phyloP scores from a whole-genome alignment of 2,329 filamentous ascomycete genomes.

The Sarocladium oryzae region DNA sequence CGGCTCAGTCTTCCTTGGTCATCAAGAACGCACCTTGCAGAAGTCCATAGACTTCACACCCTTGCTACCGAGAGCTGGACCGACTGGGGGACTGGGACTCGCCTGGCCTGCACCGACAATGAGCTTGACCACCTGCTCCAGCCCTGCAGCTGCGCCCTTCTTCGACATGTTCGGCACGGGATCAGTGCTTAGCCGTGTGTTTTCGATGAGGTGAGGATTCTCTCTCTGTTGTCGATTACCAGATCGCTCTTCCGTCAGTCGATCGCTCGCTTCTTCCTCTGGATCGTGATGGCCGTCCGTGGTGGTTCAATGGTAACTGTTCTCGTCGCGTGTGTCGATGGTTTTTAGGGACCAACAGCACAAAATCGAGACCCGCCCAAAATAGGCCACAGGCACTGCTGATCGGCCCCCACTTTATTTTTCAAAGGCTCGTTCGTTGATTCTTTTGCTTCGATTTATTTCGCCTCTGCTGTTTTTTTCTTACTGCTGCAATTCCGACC shows the following conservation, averaged over 20 bases:
- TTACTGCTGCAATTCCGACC: too few species aligned
- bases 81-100: slow-evolving; percentile 89
- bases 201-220: too few species aligned
- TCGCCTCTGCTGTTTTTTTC: slow-evolving; percentile 5
- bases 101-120: slow-evolving; percentile 96
- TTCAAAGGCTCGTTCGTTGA: not conserved
- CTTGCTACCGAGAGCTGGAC: slow-evolving; percentile 92
- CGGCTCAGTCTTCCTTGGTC: not conserved
- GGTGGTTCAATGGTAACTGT: not conserved
- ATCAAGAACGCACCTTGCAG: slow-evolving; percentile 68
- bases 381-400: too few species aligned
- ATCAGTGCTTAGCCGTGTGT: not conserved
- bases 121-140: slow-evolving; percentile 84
- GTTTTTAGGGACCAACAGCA: not conserved
- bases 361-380: slow-evolving; percentile 8
- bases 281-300: not conserved
- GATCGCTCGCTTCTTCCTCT: not conserved
- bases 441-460: too few species aligned
- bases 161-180: slow-evolving; percentile 45
- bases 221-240: too few species aligned
- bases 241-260: too few species aligned
- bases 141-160: slow-evolving; percentile 30
- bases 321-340: not conserved
- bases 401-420: slow-evolving; percentile 6
- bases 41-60: slow-evolving; percentile 99